Evolutionary conservation across 768 basidiomycete genomes (phyloP).

Genomic region (Coprinopsis cinerea): DNA sequence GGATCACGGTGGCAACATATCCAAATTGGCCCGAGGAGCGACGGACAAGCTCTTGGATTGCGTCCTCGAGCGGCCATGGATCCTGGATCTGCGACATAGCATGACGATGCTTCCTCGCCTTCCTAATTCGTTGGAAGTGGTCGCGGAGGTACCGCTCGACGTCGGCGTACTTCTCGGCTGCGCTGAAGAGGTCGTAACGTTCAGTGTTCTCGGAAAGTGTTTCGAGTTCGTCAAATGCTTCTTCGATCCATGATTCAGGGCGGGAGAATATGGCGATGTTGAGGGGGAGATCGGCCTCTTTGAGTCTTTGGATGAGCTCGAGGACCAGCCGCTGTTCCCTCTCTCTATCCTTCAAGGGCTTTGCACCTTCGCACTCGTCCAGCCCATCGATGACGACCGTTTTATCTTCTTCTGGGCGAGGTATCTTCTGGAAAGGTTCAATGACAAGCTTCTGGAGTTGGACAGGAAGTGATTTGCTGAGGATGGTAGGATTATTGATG

Average conservation of each 20-base stretch:
- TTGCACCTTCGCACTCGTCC: conserved; percentile 7
- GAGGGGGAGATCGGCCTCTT: not conserved
- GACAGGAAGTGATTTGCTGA: not conserved
- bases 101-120: not conserved
- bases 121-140: not conserved
- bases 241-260: too few species aligned
- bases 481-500: not conserved
- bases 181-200: not conserved
- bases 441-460: conserved; percentile 8
- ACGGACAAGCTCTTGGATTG: not conserved
- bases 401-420: not conserved
- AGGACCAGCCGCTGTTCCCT: not conserved
- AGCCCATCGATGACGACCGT: conserved; percentile 10
- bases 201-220: not conserved
- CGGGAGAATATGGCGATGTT: conserved; percentile 3
- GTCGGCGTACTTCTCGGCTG: not conserved
- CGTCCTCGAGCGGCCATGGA: conserved; percentile 3
- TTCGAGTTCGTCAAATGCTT: not conserved
- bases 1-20: conserved; percentile 2
- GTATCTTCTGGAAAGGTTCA: conserved; percentile 1
- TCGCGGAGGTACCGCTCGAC: not conserved
- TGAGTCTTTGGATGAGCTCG: not conserved
- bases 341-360: not conserved
- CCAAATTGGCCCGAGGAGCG: conserved; percentile 1
- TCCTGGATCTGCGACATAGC: not conserved